Conservation (phyloP, 1,284 basidiomycete genomes). For the Thelephora terrestris region DNA sequence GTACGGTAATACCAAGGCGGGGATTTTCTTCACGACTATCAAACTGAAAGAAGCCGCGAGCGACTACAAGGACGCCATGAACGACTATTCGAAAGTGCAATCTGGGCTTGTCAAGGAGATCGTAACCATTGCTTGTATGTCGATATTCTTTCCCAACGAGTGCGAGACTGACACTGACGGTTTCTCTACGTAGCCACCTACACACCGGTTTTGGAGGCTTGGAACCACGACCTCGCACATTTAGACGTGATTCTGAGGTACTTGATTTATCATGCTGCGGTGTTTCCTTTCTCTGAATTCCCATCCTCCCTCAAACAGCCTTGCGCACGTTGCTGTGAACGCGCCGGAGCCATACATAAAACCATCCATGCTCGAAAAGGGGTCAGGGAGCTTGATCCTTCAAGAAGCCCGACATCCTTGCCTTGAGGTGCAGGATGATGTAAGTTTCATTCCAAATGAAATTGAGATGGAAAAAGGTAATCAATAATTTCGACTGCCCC, state of each 20-base stretch:
- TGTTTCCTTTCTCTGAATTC: neutral
- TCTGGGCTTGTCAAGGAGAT: conserved; percentile 86
- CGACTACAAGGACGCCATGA: conserved; percentile 63
- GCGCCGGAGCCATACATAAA: conserved; percentile 86
- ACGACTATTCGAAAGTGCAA: conserved; percentile 70
- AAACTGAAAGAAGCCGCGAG: conserved; percentile 65
- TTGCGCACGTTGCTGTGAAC: conserved; percentile 84
- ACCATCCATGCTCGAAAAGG: conserved; percentile 66
- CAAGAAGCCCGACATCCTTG: conserved; percentile 90
- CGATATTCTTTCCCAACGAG: neutral
- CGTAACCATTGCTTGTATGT: conserved; percentile 81
- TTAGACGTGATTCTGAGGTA: conserved; percentile 88
- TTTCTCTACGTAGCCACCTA: conserved; percentile 62
- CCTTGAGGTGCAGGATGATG: conserved; percentile 92
- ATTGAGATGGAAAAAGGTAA: conserved; percentile 78
- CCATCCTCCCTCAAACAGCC: conserved; percentile 36
- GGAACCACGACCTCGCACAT: conserved; percentile 83
- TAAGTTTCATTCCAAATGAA: conserved; percentile 94
- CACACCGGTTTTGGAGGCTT: conserved; percentile 79
- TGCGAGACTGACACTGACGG: neutral
- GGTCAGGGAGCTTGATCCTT: conserved; percentile 70
- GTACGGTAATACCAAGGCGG: conserved; percentile 79
- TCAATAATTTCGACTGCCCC: neutral
- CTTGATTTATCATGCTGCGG: conserved; percentile 8
- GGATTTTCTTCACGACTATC: conserved; percentile 87